Base-by-base conservation (phyloP, 345 rosid species). In the Gossypium ekmanianum region DNA sequence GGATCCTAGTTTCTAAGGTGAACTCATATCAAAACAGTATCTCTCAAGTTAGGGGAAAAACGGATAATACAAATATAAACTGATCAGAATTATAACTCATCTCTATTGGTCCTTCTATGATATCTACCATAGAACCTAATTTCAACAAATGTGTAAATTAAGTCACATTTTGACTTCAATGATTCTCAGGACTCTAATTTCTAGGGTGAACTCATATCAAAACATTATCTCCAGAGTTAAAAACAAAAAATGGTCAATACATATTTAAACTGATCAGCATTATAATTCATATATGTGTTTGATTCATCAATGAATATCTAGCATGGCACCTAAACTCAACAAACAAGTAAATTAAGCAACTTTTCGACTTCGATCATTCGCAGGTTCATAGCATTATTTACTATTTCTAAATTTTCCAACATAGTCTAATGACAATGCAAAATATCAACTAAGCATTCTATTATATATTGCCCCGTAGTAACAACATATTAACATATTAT, bases 311-410 rank as follows among this genome's bases (percentile, higher is more conserved):
- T 26, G 10, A 20, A 26, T 50, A 27, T 26, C 59, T 27, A 43
- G 16, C 69, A 43, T 27, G 43, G 47, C 45, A 69, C 73, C 61
- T 27, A 16, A 51, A 47, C 48, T 66, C 71, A 66, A 68, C 27
- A 29, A 70, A 26, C 9, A 0, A 68, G 59, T 11, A 68, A 6
- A 17, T 10, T 70, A 29, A 27, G 17, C 48, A 26, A 52, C 24
- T 69, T 3, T 16, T 10, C 12, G 9, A 50, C 24, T 14, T 50
- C 47, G 10, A 69, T 29, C 44, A 11, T 29, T 7, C 47, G 11
- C 17, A 29, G 1, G 59, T 52, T 48, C 24, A 51, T 70, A 52
- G 7, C 13, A 48, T 43, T 26, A 16, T 48, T 45, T 51, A 52
- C 26, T 17, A 51, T 29, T 14, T 29, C 73, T 4, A 51, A 45